Evolutionary conservation across 768 basidiomycete species (phyloP).

Genomic region (Psilocybe sp.): DNA sequence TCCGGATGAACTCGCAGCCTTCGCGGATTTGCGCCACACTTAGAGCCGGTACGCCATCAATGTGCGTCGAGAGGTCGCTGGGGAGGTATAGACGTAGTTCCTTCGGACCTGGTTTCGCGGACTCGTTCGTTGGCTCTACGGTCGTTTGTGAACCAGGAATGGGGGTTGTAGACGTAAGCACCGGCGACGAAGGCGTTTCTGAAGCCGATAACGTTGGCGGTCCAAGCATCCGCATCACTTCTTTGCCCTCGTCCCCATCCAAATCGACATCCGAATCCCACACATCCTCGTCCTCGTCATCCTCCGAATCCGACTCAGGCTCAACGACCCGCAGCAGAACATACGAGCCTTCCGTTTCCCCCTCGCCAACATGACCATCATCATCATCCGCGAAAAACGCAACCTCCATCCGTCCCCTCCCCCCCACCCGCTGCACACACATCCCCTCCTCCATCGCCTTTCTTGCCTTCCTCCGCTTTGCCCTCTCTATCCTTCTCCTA

Average conservation of each 20-base stretch:
- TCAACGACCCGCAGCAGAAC: no score
- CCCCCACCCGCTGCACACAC: conserved; percentile 10
- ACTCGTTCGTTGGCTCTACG: neutral
- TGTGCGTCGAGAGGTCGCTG: neutral
- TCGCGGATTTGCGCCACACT: conserved; percentile 1
- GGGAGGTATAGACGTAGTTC: conserved; percentile 2
- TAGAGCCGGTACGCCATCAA: conserved; percentile 5
- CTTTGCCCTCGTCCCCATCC: neutral
- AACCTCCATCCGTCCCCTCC: conserved; percentile 6
- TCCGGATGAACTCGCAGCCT: conserved; percentile 5
- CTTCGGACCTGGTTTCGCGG: neutral
- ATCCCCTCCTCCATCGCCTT: neutral
- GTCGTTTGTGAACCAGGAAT: neutral
- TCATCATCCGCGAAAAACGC: conserved; percentile 1
- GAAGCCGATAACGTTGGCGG: neutral
- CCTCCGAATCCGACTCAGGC: no score
- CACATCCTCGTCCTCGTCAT: neutral
- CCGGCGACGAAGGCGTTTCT: neutral
- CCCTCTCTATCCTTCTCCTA: no score
- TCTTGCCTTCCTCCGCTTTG: neutral
- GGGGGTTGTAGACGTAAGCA: neutral
- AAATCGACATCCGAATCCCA: conserved; percentile 1
- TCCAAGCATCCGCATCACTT: neutral
- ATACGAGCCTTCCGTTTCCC: neutral
- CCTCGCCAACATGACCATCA: neutral